A percentile compares a stretch with the other conserved stretches of the same genome.
Evolutionary conservation across 1,139 yeast species (phyloP).

Genomic region (Diutina pseudorugosa): DNA sequence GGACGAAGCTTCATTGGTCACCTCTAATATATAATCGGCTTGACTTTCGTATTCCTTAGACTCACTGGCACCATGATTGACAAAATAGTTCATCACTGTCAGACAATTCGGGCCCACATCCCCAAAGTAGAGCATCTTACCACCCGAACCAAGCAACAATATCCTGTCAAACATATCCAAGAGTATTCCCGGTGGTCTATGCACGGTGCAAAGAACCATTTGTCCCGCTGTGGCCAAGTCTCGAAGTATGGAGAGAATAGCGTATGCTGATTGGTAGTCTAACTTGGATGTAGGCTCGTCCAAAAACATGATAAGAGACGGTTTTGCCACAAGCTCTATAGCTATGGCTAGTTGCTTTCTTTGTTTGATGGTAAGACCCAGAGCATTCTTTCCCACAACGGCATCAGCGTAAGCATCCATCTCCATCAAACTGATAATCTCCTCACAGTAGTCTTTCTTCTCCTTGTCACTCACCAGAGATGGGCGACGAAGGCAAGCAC

Average conservation of each 20-base stretch:
- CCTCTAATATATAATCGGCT: slow-evolving; percentile 53
- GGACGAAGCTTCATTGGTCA: slow-evolving; percentile 24
- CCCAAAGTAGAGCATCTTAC: slow-evolving; percentile 56
- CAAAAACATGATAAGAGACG: slow-evolving; percentile 36
- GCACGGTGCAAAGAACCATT: slow-evolving; percentile 14
- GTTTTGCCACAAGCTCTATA: slow-evolving; percentile 47
- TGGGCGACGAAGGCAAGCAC: slow-evolving; percentile 50
- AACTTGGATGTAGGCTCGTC: slow-evolving; percentile 49
- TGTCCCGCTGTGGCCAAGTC: slow-evolving; percentile 43
- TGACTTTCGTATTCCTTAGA: slow-evolving; percentile 46
- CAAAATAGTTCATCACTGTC: slow-evolving; percentile 42
- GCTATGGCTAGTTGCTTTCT: slow-evolving; percentile 57
- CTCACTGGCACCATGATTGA: slow-evolving; percentile 35
- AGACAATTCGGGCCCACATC: slow-evolving; percentile 45
- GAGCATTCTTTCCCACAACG: slow-evolving; percentile 41
- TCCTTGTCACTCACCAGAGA: slow-evolving; percentile 15
- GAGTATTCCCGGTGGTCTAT: background rate
- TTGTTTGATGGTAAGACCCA: slow-evolving; percentile 56
- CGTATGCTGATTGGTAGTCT: slow-evolving; percentile 50
- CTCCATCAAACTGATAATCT: slow-evolving; percentile 41
- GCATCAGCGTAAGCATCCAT: slow-evolving; percentile 57
- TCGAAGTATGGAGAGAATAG: slow-evolving; percentile 38
- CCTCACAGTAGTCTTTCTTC: slow-evolving; percentile 32
- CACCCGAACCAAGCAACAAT: background rate
- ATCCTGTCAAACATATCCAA: background rate